phyloP scores from a whole-genome alignment of 208 protist species.

The Acanthamoeba culbertsoni region DNA sequence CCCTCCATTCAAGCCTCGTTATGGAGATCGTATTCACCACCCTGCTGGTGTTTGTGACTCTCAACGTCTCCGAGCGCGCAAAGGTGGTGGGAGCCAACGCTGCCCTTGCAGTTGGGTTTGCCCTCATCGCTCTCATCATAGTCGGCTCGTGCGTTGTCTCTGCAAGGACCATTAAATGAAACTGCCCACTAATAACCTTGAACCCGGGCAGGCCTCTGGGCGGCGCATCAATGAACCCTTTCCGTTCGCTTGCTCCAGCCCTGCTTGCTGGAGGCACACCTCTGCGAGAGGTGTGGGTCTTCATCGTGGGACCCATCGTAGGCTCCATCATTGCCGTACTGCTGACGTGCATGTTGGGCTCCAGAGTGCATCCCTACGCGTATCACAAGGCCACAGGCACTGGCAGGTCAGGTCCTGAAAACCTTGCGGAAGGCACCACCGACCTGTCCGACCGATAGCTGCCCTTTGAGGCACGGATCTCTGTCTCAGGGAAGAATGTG shows the following conservation, averaged over 20 bases:
- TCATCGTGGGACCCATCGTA: not conserved
- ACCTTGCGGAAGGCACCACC: not conserved
- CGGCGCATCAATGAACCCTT: not conserved
- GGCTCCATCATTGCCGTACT: not conserved
- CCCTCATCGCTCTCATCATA: not conserved
- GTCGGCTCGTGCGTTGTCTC: not conserved
- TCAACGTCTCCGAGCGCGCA: not conserved
- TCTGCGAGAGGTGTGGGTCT: not conserved
- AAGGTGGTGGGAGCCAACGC: not conserved
- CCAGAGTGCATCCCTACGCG: not conserved
- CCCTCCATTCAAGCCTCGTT: not conserved
- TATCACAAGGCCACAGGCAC: not conserved
- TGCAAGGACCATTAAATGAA: not conserved
- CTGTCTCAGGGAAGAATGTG: too few relatives aligned
- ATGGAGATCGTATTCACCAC: not conserved
- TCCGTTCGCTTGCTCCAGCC: not conserved
- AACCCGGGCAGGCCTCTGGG: not conserved
- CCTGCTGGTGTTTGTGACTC: not conserved
- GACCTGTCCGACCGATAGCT: too few relatives aligned
- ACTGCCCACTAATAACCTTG: too few relatives aligned
- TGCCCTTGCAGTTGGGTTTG: not conserved
- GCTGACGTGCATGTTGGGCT: not conserved
- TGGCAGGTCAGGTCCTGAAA: not conserved
- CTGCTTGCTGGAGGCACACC: not conserved
- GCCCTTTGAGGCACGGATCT: too few relatives aligned